Percentiles rank a stretch among this genome's conserved stretches.
These are phyloP conservation scores for Xylariales sp. DNA, from an alignment of 2,329 filamentous ascomycete genomes.

Conservation along the genomic window DNA sequence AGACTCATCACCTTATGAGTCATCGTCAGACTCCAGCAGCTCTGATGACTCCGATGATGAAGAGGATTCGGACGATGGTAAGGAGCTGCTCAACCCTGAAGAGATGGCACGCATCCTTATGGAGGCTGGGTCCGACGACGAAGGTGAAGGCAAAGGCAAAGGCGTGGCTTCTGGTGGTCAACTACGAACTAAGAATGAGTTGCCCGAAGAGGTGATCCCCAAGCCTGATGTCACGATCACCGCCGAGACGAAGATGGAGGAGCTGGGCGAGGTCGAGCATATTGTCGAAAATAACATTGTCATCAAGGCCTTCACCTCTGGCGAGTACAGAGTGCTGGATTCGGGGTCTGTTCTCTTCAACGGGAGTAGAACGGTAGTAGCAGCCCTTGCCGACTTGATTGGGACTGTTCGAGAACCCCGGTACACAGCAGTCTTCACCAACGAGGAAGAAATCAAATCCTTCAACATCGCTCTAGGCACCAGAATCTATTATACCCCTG, in stretches of 20 bases:
- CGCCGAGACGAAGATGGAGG: constrained; percentile 68
- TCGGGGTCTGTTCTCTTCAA: constrained; percentile 78
- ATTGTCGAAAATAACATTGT: constrained; percentile 76
- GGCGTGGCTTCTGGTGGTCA: constrained; percentile 39
- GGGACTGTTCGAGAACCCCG: constrained; percentile 81
- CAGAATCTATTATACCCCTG: constrained; percentile 72
- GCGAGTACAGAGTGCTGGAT: constrained; percentile 82
- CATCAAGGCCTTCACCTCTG: constrained; percentile 72
- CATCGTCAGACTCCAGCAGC: constrained; percentile 54
- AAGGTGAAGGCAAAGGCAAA: constrained; percentile 51
- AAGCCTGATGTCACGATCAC: constrained; percentile 78
- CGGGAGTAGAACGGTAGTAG: constrained; percentile 69
- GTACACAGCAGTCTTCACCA: constrained; percentile 76
- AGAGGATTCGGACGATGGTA: constrained; percentile 57
- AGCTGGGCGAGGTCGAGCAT: constrained; percentile 70
- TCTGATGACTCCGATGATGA: constrained; percentile 57
- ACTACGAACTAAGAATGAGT: constrained; percentile 79
- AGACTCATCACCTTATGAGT: constrained; percentile 72
- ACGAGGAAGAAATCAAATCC: constrained; percentile 61
- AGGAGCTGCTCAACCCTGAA: constrained; percentile 71
- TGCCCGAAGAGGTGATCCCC: constrained; percentile 56
- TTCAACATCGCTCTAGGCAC: constrained; percentile 64
- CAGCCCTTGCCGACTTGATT: constrained; percentile 78
- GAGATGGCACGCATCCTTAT: constrained; percentile 83
- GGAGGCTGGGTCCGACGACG: constrained; percentile 79